phyloP scores from a whole-genome alignment of 78 protist genomes.

The Polysphondylium violaceum region DNA sequence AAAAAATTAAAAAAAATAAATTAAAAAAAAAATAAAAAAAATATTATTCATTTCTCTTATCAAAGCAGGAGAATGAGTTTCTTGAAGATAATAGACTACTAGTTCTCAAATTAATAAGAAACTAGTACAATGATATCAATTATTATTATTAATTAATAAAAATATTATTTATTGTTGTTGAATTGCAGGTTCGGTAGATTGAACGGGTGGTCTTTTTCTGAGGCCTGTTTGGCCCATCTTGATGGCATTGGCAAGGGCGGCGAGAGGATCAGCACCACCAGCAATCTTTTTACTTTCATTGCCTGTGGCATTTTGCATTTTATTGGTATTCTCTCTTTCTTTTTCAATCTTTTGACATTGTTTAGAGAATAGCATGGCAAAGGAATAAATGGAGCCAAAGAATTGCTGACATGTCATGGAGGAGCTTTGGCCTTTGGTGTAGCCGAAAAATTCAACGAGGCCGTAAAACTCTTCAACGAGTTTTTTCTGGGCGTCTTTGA shows the following conservation, averaged over 20 bases:
- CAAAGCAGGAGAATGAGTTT: no score
- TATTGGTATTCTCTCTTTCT: slow-evolving; percentile 28
- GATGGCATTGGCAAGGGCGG: slow-evolving; percentile 75
- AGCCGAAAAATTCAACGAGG: slow-evolving; percentile 53
- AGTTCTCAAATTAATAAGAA: no score
- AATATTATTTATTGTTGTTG: no score
- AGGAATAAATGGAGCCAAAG: slow-evolving; percentile 44
- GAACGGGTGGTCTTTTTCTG: slow-evolving; percentile 8
- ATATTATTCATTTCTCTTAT: no score
- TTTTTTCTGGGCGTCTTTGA: slow-evolving; percentile 22
- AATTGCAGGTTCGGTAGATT: no score
- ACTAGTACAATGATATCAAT: no score
- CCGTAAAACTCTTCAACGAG: slow-evolving; percentile 15
- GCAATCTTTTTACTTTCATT: slow-evolving; percentile 72
- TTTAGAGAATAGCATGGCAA: slow-evolving; percentile 31
- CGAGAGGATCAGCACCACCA: slow-evolving; percentile 66
- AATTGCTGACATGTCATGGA: slow-evolving; percentile 61
- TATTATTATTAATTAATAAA: no score
- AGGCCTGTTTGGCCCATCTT: slow-evolving; percentile 57
- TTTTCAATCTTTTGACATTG: slow-evolving; percentile 44
- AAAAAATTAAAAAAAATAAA: no score
- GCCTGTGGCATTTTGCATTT: background rate
- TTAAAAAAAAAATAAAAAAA: no score
- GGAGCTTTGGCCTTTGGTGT: slow-evolving; percentile 1
- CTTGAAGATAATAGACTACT: no score